Evolutionary conservation across 768 basidiomycete species (phyloP).

Genomic region (Trametes punicea): DNA sequence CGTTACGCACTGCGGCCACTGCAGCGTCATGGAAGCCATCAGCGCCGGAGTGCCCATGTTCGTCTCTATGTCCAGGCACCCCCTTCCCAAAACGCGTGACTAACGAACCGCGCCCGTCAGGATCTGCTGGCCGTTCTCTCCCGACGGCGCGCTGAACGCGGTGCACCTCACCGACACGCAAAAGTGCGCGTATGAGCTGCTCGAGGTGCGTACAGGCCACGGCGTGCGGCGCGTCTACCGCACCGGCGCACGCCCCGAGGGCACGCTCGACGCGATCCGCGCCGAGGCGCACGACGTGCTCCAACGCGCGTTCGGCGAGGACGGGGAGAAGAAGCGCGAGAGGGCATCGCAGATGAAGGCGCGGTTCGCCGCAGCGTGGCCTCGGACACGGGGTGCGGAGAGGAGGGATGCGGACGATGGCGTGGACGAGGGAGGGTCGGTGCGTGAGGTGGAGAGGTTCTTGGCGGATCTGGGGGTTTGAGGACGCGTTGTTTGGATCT

Average conservation of each 20-base stretch:
- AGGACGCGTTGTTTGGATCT: background rate
- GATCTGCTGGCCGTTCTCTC: conserved; percentile 29
- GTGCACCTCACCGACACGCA: conserved; percentile 23
- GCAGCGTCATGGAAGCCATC: conserved; percentile 22
- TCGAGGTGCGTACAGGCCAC: conserved; percentile 23
- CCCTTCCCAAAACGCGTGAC: background rate
- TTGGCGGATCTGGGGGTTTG: background rate
- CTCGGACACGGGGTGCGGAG: background rate
- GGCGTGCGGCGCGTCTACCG: conserved; percentile 20
- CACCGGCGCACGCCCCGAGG: conserved; percentile 9
- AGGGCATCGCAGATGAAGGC: background rate
- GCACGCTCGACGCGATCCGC: conserved; percentile 18
- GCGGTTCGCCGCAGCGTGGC: conserved; percentile 7
- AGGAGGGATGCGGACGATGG: background rate
- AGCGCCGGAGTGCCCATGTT: conserved; percentile 22
- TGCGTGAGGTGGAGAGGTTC: conserved; percentile 1
- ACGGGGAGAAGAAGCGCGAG: conserved; percentile 15
- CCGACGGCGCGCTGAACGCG: conserved; percentile 25
- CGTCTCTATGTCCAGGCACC: background rate
- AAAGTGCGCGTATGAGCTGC: conserved; percentile 27
- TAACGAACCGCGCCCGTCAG: conserved; percentile 7
- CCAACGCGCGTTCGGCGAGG: conserved; percentile 18
- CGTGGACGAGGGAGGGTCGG: background rate
- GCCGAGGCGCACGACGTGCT: conserved; percentile 14
- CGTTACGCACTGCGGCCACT: conserved; percentile 17